Percentiles rank a stretch among this genome's conserved stretches.
Evolutionary conservation across 2,329 filamentous ascomycete genomes (phyloP).

Genomic region (Nothophaeocryptopus gaeumannii): DNA sequence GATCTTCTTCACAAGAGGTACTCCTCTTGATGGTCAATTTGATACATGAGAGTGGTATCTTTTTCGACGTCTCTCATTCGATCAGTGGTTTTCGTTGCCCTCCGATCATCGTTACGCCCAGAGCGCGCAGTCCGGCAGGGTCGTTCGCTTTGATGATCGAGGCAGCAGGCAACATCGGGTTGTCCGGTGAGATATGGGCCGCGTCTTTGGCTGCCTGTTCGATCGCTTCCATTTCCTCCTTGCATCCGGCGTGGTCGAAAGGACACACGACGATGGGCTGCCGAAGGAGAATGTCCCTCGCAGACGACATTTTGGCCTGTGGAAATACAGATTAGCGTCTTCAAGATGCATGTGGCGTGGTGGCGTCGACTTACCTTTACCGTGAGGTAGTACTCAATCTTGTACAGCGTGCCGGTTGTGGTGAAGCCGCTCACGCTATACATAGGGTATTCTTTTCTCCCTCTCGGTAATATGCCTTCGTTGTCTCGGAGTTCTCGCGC

Average conservation of each 20-base stretch:
- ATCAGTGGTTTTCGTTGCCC: conserved; percentile 63
- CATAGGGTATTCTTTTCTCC: conserved; percentile 81
- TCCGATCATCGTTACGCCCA: conserved; percentile 63
- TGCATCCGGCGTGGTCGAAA: conserved; percentile 90
- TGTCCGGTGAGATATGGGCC: conserved; percentile 79
- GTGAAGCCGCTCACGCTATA: conserved; percentile 90
- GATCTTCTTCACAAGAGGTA: neutral
- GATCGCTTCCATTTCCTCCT: conserved; percentile 98
- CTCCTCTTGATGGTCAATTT: neutral
- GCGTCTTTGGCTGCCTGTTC: conserved; percentile 94
- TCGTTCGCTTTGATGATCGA: conserved; percentile 79
- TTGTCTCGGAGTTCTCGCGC: conserved; percentile 81
- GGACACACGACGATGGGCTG: conserved; percentile 96
- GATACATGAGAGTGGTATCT: too few relatives aligned
- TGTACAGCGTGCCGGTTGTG: conserved; percentile 89
- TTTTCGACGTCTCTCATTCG: conserved; percentile 53
- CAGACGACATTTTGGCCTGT: conserved; percentile 82
- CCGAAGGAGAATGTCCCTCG: conserved; percentile 81
- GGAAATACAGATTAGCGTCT: neutral
- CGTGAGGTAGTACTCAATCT: conserved; percentile 94
- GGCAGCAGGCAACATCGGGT: conserved; percentile 85
- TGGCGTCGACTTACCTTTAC: conserved; percentile 68
- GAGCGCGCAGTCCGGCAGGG: conserved; percentile 56
- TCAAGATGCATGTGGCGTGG: too few relatives aligned
- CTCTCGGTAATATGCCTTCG: conserved; percentile 81